Evolutionary conservation across 495 filamentous ascomycete genomes (phyloP), one percentile per base, ranked within the genome.

Genomic region (Aspergillus conjunctus): DNA sequence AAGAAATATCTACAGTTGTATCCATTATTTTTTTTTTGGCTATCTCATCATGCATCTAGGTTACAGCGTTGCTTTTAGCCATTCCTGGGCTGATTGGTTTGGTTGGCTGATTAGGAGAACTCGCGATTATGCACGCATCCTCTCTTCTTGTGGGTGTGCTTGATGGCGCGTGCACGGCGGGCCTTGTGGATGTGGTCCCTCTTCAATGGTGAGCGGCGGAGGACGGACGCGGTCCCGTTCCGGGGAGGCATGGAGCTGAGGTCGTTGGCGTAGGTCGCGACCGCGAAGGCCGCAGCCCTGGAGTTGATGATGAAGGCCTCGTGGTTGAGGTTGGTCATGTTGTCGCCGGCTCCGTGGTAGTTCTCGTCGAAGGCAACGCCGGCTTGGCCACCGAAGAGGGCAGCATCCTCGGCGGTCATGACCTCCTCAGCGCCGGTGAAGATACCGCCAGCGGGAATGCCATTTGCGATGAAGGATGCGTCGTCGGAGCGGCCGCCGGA

Each of bases 401-500:
- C 67, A 0, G 73, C 85, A 70, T 90, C 78, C 39, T 74, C 79
- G 15, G 73, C 76, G 1, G 87, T 90, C 78, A 88, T 91, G 66
- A 83, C 48, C 7, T 71, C 81, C 66, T 91, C 88, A 10, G 89
- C 87, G 22, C 88, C 88, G 18, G 88, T 88, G 71, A 87, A 88
- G 21, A 89, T 68, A 6, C 88, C 89, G 44, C 88, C 88, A 10
- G 76, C 75, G 0, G 88, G 82, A 46, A 91, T 83, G 41, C 85
- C 85, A 15, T 72, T 78, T 30, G 84, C 81, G 34, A 88, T 79
- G 70, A 91, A 91, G 0, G 87, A 81, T 15, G 78, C 81, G 67
- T 91, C 90, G 72, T 91, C 88, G 51, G 81, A 86, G 34, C 87
- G 85, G 20, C 85, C 87, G 66, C 79, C 72, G 61, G 91, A 90